Conservation (phyloP, 2,329 filamentous ascomycete species). For the Chaetothyriales sp. region DNA sequence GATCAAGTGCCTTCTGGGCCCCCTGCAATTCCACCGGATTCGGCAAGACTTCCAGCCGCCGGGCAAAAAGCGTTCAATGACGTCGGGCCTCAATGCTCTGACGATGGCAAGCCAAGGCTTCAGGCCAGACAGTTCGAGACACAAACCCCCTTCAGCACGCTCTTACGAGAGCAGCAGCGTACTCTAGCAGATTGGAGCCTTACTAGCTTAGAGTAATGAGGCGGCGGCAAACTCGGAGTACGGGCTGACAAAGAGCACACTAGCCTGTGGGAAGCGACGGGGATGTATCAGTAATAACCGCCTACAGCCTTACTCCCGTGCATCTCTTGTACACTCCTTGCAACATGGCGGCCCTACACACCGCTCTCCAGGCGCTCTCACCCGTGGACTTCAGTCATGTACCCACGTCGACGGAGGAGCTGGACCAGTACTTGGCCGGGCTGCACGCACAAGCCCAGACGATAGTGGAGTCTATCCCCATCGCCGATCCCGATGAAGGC, state of each 20-base stretch:
- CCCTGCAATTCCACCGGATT: too few species aligned
- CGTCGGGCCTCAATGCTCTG: too few species aligned
- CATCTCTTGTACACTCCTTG: neutral
- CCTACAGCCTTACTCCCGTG: neutral
- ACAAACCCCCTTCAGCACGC: too few species aligned
- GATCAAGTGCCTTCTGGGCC: too few species aligned
- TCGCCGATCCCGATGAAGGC: conserved; percentile 32
- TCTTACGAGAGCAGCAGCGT: too few species aligned
- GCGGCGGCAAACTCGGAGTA: neutral
- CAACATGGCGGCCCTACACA: conserved; percentile 44
- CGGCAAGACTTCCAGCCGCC: too few species aligned
- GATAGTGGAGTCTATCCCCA: conserved; percentile 63
- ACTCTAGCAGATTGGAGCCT: too few species aligned
- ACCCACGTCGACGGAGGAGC: conserved; percentile 33
- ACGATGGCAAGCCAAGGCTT: too few species aligned
- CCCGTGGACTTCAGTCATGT: conserved; percentile 42
- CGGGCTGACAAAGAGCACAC: neutral
- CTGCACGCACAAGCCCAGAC: conserved; percentile 56
- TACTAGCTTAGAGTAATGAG: neutral
- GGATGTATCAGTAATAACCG: neutral
- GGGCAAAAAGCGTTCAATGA: too few species aligned
- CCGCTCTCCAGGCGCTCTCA: conserved; percentile 44
- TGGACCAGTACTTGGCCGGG: conserved; percentile 41
- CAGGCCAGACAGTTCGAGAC: too few species aligned
- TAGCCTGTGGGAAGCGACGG: neutral